phyloP scores from a whole-genome alignment of 2,329 filamentous ascomycete species.

The Pseudocercospora musae region DNA sequence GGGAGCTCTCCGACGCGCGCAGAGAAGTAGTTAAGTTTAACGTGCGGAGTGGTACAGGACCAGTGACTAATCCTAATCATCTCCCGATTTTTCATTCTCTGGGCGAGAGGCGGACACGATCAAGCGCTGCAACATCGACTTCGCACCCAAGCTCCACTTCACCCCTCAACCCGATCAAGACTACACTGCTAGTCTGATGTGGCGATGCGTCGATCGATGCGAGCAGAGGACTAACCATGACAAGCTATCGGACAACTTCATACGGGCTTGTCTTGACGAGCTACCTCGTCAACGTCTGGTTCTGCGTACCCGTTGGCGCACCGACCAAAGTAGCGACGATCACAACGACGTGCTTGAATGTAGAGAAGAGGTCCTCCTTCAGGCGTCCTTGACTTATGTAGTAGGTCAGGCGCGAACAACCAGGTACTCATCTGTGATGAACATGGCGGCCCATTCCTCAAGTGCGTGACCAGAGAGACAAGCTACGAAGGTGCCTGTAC shows the following conservation, averaged over 20 bases:
- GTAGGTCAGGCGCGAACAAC: not conserved
- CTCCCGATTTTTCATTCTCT: not conserved
- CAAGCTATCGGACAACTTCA: not conserved
- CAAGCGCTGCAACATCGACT: not conserved
- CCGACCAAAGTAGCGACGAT: not conserved
- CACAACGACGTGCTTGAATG: not conserved
- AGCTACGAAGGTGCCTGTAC: not conserved
- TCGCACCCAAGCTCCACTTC: not conserved
- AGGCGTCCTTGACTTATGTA: not conserved
- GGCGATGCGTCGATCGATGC: not conserved
- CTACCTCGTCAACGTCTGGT: not conserved
- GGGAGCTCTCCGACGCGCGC: not conserved
- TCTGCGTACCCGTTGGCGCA: not conserved
- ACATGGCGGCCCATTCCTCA: not conserved
- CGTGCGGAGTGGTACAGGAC: not conserved
- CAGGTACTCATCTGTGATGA: not conserved
- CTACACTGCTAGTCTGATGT: not conserved
- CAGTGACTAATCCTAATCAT: not conserved
- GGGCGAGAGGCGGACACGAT: not conserved
- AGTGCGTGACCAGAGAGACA: not conserved
- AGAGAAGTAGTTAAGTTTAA: not conserved
- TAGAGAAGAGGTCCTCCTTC: not conserved
- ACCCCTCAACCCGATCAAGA: not conserved
- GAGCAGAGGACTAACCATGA: not conserved
- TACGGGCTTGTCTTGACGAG: not conserved